These are phyloP conservation scores for Mortierella sp. DNA, from an alignment of 371 early-diverging fungal species.

Conservation along the genomic window DNA sequence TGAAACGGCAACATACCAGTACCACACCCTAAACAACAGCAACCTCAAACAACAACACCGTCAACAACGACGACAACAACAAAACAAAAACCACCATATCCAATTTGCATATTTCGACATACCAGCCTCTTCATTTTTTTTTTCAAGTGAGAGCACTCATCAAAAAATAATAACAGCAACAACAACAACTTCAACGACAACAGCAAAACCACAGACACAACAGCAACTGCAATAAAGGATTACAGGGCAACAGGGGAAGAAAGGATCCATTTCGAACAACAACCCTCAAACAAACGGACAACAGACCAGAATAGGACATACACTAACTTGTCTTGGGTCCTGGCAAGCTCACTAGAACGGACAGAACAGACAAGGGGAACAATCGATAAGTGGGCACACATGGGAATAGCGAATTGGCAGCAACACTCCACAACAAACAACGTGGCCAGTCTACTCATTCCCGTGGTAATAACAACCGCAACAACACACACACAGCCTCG, in stretches of 20 bases:
- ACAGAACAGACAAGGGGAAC: neutral
- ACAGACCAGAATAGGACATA: neutral
- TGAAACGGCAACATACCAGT: slow-evolving; percentile 3
- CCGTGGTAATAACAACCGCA: neutral
- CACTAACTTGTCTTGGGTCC: neutral
- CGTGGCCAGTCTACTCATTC: neutral
- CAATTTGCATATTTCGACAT: neutral
- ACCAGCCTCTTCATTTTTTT: neutral
- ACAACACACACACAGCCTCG: neutral
- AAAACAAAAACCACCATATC: slow-evolving; percentile 5
- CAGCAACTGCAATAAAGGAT: neutral
- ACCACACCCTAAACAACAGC: neutral
- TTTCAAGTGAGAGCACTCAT: neutral
- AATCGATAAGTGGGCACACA: neutral
- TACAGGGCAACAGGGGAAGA: neutral
- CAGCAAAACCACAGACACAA: slow-evolving; percentile 5
- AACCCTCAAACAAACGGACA: neutral
- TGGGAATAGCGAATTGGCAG: neutral
- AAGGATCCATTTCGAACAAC: slow-evolving; percentile 4
- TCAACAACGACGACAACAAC: neutral
- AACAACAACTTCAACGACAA: neutral
- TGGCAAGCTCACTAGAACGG: neutral
- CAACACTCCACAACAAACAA: neutral
- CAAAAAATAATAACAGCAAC: neutral
- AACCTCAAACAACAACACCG: neutral